phyloP scores from a whole-genome alignment of 257 asterid species.

The Prunella vulgaris region DNA sequence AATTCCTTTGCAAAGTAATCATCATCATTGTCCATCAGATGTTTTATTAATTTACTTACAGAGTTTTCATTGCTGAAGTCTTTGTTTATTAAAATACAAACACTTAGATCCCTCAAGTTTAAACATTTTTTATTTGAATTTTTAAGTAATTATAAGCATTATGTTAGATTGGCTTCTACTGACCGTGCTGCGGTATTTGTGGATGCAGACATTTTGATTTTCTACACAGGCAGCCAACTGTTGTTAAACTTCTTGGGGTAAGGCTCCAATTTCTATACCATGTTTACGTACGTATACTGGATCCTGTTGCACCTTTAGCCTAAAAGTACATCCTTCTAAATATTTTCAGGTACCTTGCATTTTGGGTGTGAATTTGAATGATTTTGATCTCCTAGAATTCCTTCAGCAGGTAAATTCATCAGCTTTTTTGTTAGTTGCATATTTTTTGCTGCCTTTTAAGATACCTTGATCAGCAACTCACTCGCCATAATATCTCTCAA shows the following conservation, averaged over 20 bases:
- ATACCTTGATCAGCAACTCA: conserved; percentile 6
- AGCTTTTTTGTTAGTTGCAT: neutral
- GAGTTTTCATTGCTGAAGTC: neutral
- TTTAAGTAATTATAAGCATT: neutral
- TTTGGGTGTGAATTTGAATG: conserved; percentile 70
- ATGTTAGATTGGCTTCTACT: conserved; percentile 17
- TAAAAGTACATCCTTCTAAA: conserved; percentile 7
- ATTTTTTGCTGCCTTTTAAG: neutral
- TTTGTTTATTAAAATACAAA: neutral
- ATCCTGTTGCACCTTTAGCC: neutral
- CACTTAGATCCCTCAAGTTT: neutral
- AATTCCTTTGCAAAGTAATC: conserved; percentile 67
- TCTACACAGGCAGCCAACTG: conserved; percentile 61
- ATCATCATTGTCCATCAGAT: conserved; percentile 6
- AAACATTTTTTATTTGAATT: neutral
- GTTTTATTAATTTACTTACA: conserved; percentile 12
- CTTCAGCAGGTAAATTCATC: conserved; percentile 70
- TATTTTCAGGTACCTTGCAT: conserved; percentile 81
- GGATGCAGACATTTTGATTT: conserved; percentile 65
- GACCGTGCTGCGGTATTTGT: conserved; percentile 11
- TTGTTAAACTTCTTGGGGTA: conserved; percentile 79
- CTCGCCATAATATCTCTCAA: neutral
- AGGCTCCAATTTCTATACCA: no score
- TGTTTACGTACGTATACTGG: neutral
- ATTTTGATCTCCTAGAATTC: conserved; percentile 76